A percentile compares a stretch with the other conserved stretches of the same genome.
These are phyloP conservation scores for Epichloe elymi DNA, from an alignment of 2,329 filamentous ascomycete genomes.

Conservation along the genomic window DNA sequence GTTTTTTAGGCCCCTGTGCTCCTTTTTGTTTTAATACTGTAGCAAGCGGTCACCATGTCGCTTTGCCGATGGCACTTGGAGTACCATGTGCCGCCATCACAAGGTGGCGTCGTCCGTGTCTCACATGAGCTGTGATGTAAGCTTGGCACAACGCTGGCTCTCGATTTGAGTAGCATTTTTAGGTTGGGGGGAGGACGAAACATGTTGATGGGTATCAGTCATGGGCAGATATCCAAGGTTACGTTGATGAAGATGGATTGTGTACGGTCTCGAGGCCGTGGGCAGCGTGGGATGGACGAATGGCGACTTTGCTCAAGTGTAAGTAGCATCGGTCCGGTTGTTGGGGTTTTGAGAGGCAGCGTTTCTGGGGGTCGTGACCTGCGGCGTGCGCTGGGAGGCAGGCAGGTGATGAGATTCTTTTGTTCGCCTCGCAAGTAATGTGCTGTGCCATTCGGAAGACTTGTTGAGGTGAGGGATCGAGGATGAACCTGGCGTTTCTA, in stretches of 20 bases:
- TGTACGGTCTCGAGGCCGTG: no score
- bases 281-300: background rate
- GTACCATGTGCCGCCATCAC: constrained; percentile 1
- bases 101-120: background rate
- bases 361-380: constrained; percentile 1
- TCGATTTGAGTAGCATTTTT: background rate
- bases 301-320: background rate
- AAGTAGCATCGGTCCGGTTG: no score
- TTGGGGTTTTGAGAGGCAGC: no score
- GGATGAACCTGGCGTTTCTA: no score
- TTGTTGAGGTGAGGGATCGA: no score
- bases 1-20: no score
- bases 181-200: background rate
- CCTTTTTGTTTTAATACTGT: no score
- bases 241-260: background rate
- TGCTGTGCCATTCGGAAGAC: no score
- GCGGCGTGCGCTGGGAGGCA: background rate
- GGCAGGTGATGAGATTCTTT: background rate
- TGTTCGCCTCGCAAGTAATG: no score
- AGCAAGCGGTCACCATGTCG: background rate
- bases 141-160: background rate
- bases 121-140: constrained; percentile 3
- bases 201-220: background rate
- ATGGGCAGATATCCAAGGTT: background rate
- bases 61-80: background rate